A percentile compares a stretch with the other conserved stretches of the same genome.
Conservation (phyloP, 23 red algal species). For the Pyropia yezoensis region DNA sequence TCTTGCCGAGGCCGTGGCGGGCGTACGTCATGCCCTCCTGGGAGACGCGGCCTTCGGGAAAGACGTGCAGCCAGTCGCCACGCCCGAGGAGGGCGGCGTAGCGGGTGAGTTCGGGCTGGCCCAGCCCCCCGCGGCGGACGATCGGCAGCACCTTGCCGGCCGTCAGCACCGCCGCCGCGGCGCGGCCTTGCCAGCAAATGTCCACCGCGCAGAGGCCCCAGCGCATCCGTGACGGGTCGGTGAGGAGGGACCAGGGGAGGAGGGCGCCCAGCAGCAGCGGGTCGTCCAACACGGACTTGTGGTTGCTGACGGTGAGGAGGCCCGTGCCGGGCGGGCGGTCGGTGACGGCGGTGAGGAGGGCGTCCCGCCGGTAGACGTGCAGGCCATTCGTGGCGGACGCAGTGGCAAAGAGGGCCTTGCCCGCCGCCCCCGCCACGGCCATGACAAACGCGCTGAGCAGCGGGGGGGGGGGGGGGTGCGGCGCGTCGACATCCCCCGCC, state of each 20-base stretch:
- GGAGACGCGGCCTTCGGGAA: constrained; percentile 73
- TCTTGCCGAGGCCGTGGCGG: constrained; percentile 76
- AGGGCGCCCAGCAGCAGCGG: constrained; percentile 72
- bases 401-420: constrained; percentile 49
- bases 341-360: constrained; percentile 60
- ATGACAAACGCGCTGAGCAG: constrained; percentile 36
- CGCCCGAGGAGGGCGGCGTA: constrained; percentile 50
- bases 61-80: constrained; percentile 95
- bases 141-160: constrained; percentile 88
- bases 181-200: constrained; percentile 74
- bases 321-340: constrained; percentile 32
- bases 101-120: constrained; percentile 43
- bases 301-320: constrained; percentile 84
- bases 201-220: constrained; percentile 91
- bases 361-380: constrained; percentile 37
- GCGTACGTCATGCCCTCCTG: constrained; percentile 66
- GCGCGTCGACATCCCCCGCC: too few species aligned
- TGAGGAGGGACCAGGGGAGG: constrained; percentile 60
- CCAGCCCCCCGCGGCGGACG: constrained; percentile 53
- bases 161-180: constrained; percentile 43
- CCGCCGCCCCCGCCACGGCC: constrained; percentile 28
- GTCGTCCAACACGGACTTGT: constrained; percentile 81
- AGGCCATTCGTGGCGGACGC: constrained; percentile 21
- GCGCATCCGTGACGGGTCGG: constrained; percentile 54
- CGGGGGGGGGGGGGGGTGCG: too few species aligned